phyloP scores from a whole-genome alignment of 106 monocot genomes.

The Acorus gramineus region DNA sequence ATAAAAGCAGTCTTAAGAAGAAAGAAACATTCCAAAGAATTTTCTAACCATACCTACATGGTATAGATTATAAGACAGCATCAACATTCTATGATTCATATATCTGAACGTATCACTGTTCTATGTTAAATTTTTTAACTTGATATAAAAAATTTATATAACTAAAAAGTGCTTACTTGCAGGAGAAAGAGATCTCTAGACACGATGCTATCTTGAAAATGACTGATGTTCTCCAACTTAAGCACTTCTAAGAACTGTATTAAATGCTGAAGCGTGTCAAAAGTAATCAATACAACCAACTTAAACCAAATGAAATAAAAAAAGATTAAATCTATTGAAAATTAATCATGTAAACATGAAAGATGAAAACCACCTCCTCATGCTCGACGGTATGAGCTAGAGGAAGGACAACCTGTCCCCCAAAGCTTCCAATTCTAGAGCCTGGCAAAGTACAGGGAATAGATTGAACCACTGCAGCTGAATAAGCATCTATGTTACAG shows the following conservation, averaged over 20 bases:
- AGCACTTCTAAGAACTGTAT: constrained; percentile 55
- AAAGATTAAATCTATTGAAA: neutral
- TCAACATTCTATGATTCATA: too few relatives aligned
- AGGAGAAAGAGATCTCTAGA: constrained; percentile 45
- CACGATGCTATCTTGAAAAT: constrained; percentile 26
- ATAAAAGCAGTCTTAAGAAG: too few relatives aligned
- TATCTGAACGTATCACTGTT: too few relatives aligned
- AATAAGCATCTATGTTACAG: constrained; percentile 49
- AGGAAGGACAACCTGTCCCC: constrained; percentile 58
- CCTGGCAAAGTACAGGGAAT: constrained; percentile 33
- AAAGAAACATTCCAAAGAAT: too few relatives aligned
- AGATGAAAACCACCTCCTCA: constrained; percentile 38
- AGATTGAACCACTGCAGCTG: constrained; percentile 38
- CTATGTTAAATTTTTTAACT: neutral
- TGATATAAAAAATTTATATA: neutral
- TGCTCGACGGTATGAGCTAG: constrained; percentile 49
- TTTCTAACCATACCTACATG: too few relatives aligned
- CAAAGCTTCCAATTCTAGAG: constrained; percentile 20
- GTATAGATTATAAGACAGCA: too few relatives aligned
- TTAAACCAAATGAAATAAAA: neutral
- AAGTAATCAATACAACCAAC: neutral
- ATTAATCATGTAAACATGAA: neutral
- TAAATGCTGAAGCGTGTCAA: neutral
- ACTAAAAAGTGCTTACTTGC: constrained; percentile 28
- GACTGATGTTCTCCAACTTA: constrained; percentile 43